Evolutionary conservation across 148 eudicot species (phyloP).

Genomic region (Silene conica): DNA sequence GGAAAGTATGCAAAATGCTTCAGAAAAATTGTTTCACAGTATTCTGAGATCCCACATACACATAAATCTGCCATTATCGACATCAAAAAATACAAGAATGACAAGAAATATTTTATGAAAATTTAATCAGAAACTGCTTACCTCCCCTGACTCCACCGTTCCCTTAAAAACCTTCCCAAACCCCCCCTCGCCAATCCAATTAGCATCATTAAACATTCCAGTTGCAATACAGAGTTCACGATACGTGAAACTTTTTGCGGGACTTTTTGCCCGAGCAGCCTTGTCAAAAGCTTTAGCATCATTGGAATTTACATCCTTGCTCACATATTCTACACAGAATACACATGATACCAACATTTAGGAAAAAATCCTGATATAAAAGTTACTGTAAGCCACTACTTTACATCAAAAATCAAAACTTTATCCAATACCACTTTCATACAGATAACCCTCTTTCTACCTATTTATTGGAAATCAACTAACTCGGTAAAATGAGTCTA

Average conservation of each 20-base stretch:
- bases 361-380: too few species aligned
- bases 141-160: slow-evolving; percentile 37
- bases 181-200: slow-evolving; percentile 73
- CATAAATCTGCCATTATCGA: neutral
- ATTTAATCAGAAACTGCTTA: slow-evolving; percentile 10
- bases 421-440: slow-evolving; percentile 22
- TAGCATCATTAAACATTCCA: slow-evolving; percentile 33
- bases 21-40: neutral
- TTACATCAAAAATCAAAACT: neutral
- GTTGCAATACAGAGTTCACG: slow-evolving; percentile 43
- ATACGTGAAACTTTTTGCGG: slow-evolving; percentile 38
- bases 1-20: neutral
- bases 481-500: neutral
- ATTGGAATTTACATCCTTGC: slow-evolving; percentile 21
- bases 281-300: slow-evolving; percentile 21
- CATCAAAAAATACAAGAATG: neutral
- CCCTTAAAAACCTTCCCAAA: slow-evolving; percentile 66
- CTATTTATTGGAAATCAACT: slow-evolving; percentile 19
- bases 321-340: slow-evolving; percentile 25
- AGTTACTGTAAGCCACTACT: neutral
- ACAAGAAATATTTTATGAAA: neutral
- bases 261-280: slow-evolving; percentile 23
- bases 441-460: slow-evolving; percentile 14
- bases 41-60: neutral
- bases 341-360: slow-evolving; percentile 10